These are phyloP conservation scores for Xylaria polymorpha DNA, from an alignment of 2,329 filamentous ascomycete species.

Conservation along the genomic window DNA sequence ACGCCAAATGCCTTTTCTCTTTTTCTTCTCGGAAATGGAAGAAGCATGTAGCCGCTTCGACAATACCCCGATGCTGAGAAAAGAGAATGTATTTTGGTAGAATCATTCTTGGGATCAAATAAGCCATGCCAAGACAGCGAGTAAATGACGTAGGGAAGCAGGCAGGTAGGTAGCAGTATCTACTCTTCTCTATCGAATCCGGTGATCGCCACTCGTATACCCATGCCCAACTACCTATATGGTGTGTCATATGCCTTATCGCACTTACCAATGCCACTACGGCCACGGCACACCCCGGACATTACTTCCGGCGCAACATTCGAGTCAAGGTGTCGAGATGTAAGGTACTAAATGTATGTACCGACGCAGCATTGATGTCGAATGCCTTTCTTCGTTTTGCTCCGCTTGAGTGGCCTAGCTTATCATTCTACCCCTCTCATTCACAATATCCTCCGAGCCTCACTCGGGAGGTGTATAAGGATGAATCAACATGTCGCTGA, in stretches of 20 bases:
- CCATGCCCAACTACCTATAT: neutral
- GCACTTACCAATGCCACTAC: neutral
- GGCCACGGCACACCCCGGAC: neutral
- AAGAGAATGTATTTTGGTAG: neutral
- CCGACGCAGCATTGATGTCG: neutral
- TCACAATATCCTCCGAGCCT: neutral
- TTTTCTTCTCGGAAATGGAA: neutral
- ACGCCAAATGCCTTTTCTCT: neutral
- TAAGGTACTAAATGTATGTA: neutral
- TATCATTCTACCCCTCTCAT: slow-evolving; percentile 3
- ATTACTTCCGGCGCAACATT: neutral
- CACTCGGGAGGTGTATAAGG: slow-evolving; percentile 76
- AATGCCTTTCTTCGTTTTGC: neutral
- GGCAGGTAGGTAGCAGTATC: slow-evolving; percentile 4
- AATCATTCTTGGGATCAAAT: neutral
- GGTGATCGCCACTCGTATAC: neutral
- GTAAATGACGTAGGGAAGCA: neutral
- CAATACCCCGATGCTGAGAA: neutral
- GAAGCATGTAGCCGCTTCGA: neutral
- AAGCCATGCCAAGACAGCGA: neutral
- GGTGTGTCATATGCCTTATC: neutral
- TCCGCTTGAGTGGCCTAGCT: neutral
- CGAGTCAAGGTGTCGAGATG: neutral
- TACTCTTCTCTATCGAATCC: slow-evolving; percentile 17
- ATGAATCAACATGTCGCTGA: slow-evolving; percentile 84